Conservation (phyloP, 768 basidiomycete species). For the Tulasnella sp. region DNA sequence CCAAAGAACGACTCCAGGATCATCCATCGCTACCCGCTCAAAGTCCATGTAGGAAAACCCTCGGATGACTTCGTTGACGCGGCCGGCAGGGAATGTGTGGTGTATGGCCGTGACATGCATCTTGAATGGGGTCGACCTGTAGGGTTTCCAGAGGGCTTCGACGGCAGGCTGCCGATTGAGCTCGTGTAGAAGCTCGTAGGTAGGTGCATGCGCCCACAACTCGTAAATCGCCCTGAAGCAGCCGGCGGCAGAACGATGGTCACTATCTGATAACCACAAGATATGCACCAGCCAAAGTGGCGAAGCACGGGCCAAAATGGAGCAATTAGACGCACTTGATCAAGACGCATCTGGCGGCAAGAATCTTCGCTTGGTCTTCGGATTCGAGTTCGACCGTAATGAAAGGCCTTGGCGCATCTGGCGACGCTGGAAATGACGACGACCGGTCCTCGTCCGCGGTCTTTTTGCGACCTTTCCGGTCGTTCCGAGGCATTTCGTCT, state of each 20-base stretch:
- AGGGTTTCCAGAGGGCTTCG: constrained; percentile 41
- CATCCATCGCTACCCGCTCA: constrained; percentile 69
- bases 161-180: constrained; percentile 32
- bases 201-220: constrained; percentile 57
- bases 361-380: constrained; percentile 59
- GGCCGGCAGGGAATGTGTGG: constrained; percentile 53
- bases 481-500: constrained; percentile 30
- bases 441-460: too few species aligned
- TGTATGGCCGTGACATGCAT: constrained; percentile 66
- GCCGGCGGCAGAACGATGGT: not conserved
- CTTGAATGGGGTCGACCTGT: constrained; percentile 64
- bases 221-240: constrained; percentile 56
- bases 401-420: constrained; percentile 43
- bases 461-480: too few species aligned
- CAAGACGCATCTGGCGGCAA: constrained; percentile 67
- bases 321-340: constrained; percentile 49
- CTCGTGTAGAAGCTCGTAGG: constrained; percentile 59
- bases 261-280: too few species aligned
- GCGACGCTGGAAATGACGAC: too few species aligned
- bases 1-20: constrained; percentile 60
- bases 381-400: constrained; percentile 55
- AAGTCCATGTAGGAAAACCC: constrained; percentile 78
- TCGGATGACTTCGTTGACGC: constrained; percentile 58
- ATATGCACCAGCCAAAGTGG: not conserved
- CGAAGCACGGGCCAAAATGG: not conserved